These are phyloP conservation scores for Lophiotrema nucula DNA, from an alignment of 495 filamentous ascomycete genomes.

Conservation along the genomic window DNA sequence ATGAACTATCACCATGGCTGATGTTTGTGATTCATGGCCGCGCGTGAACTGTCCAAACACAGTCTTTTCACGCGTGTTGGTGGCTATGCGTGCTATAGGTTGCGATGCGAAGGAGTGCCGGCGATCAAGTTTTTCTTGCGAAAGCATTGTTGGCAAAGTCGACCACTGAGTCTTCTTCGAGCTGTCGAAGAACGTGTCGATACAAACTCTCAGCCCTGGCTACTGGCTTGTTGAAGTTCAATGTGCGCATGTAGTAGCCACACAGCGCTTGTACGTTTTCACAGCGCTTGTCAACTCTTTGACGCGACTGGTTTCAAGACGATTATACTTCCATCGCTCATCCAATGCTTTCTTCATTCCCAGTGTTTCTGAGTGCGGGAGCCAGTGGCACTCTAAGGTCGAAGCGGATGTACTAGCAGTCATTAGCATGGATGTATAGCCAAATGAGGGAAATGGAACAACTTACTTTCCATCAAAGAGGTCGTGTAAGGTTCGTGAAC, in stretches of 20 bases:
- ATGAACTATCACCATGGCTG: no score
- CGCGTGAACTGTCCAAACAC: no score
- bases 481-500: constrained; percentile 57
- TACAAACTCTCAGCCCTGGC: neutral
- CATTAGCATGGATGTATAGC: no score
- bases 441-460: no score
- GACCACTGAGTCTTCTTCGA: constrained; percentile 75
- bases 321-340: constrained; percentile 90
- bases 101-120: constrained; percentile 99
- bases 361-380: no score
- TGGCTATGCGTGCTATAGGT: constrained; percentile 52
- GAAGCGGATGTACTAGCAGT: no score
- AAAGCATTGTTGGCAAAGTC: constrained; percentile 41
- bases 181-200: constrained; percentile 5
- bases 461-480: constrained; percentile 57
- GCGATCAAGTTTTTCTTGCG: constrained; percentile 68
- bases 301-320: constrained; percentile 84
- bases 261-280: constrained; percentile 94
- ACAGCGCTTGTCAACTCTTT: constrained; percentile 96
- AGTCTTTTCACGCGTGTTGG: no score
- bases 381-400: no score
- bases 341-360: constrained; percentile 94
- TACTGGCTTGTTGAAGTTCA: constrained; percentile 21
- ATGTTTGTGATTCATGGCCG: no score
- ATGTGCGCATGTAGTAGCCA: no score